phyloP scores from a whole-genome alignment of 2,329 filamentous ascomycete genomes.

The Trichoderma citrinoviride region DNA sequence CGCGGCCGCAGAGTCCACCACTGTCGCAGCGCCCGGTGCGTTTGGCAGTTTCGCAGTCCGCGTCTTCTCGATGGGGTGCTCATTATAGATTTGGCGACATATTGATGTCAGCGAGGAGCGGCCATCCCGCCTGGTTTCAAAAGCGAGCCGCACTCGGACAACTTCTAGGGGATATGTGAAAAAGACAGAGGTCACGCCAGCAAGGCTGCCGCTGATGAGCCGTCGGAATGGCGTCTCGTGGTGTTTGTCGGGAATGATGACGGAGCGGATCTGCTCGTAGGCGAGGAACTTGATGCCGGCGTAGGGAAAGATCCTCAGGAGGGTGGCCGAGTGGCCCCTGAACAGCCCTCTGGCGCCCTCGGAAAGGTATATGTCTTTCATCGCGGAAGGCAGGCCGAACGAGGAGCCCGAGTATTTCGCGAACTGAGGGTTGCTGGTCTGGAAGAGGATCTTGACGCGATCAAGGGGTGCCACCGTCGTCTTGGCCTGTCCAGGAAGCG shows the following conservation, averaged over 20 bases:
- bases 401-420: slow-evolving; percentile 89
- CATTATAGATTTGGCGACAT: slow-evolving; percentile 82
- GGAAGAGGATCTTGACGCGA: slow-evolving; percentile 97
- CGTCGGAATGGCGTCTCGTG: slow-evolving; percentile 80
- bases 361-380: slow-evolving; percentile 74
- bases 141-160: slow-evolving; percentile 86
- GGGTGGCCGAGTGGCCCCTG: slow-evolving; percentile 89
- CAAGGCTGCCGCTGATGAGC: slow-evolving; percentile 68
- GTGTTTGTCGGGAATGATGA: slow-evolving; percentile 67
- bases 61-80: slow-evolving; percentile 52
- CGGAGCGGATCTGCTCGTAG: slow-evolving; percentile 88
- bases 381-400: slow-evolving; percentile 76
- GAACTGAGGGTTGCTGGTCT: slow-evolving; percentile 91
- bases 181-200: slow-evolving; percentile 88
- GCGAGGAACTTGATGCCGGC: slow-evolving; percentile 97
- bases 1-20: slow-evolving; percentile 43
- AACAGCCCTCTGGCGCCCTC: slow-evolving; percentile 79
- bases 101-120: slow-evolving; percentile 72
- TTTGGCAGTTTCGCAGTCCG: slow-evolving; percentile 32
- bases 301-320: slow-evolving; percentile 94
- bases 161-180: slow-evolving; percentile 95
- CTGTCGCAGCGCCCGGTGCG: slow-evolving; percentile 33
- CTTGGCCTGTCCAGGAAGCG: slow-evolving; percentile 65
- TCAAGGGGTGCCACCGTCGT: slow-evolving; percentile 93
- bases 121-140: slow-evolving; percentile 78